Base-by-base conservation (phyloP, 768 basidiomycete species). In the Tylopilus vinaceipallidus region DNA sequence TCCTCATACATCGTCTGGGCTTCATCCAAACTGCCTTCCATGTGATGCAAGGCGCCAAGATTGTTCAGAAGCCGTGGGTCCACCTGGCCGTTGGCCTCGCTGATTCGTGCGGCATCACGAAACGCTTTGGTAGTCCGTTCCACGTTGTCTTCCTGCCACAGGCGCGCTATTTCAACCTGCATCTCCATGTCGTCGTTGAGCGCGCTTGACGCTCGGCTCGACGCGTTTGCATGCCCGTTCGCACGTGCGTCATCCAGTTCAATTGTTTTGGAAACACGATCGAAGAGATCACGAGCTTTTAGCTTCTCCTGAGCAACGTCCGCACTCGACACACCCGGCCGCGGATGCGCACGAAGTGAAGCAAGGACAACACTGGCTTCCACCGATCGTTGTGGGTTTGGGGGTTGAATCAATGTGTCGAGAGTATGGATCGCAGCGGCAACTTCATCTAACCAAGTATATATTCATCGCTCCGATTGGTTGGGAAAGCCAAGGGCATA, bases 301-400 rank as follows among this genome's bases (percentile, higher is more conserved):
- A 73, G 60, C 49, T 82, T 83, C 60, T 95, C 92, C 47, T 84
- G 78, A 2, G 77, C 72, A 33, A 85, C 69, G 48, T 98, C 94
- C 2, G 83, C 75, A 47, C 77, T 78, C 5, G 86, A 86, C 26
- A 91, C 80, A 42, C 88, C 91, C 2, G 88, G 88, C 47, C 93
- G 82, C 4, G 87, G 83, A 64, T 83, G 78, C 0, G 88, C 84
- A n/a, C 91, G 83, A 8, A 99, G 78, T 2, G 91, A 89, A 4
- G 94, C 95, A 34, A 97, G 84, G 70, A 95, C 86, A 14, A 88
- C 86, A 9, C 83, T 85, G 3, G 93, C 93, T 72, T 98, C 95
- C 5, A 88, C 67, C 2, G 86, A 88, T 24, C 80, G 75, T 46
- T 81, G 83, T 11, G 78, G 69, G 50, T 82, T 82, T 0, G 84